Conservation (phyloP, 345 rosid species). For the Melaleuca quinquenervia region DNA sequence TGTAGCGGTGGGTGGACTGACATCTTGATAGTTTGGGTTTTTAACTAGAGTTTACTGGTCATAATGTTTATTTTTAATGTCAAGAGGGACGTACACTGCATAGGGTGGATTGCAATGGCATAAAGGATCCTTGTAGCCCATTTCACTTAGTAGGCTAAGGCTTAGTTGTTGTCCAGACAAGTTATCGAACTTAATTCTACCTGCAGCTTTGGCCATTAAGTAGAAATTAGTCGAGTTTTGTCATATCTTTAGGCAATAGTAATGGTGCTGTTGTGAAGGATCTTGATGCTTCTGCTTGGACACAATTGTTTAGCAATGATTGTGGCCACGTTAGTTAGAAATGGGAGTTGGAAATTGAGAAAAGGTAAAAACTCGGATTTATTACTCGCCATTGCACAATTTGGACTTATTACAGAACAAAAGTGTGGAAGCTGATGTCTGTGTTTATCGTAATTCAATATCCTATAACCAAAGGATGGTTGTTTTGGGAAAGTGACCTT, state of each 20-base stretch:
- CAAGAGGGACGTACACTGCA: background rate
- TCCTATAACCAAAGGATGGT: background rate
- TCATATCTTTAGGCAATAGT: background rate
- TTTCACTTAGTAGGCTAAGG: background rate
- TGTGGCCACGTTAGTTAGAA: background rate
- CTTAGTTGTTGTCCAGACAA: background rate
- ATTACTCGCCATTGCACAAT: background rate
- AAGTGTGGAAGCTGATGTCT: background rate
- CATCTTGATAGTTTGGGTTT: background rate
- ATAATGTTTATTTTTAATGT: background rate
- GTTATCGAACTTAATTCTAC: background rate
- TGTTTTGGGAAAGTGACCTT: background rate
- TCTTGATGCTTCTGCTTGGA: background rate
- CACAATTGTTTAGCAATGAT: background rate
- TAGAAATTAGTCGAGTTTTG: background rate
- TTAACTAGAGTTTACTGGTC: background rate
- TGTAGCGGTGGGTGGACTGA: background rate
- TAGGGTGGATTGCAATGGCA: background rate
- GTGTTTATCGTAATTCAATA: background rate
- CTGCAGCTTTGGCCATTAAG: background rate
- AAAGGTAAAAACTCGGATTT: background rate
- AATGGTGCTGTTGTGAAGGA: background rate
- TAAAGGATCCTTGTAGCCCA: background rate
- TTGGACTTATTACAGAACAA: background rate
- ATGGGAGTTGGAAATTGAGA: background rate